phyloP scores from a whole-genome alignment of 1,284 basidiomycete species.

The Golubevia sp. region DNA sequence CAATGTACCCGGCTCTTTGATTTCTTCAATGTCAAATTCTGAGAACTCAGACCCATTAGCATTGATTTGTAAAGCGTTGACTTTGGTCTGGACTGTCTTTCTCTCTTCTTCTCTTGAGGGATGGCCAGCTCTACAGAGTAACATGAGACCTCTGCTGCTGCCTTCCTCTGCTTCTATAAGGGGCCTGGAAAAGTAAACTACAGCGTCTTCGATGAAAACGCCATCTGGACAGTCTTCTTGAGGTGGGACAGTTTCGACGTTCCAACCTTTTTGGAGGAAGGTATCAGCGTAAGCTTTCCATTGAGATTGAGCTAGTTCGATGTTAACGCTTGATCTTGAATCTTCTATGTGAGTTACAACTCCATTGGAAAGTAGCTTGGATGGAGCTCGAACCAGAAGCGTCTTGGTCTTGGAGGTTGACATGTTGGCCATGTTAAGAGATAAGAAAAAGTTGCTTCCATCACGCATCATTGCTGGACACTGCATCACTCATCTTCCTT shows the following conservation, averaged over 20 bases:
- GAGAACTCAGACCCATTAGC: background rate
- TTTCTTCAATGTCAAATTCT: background rate
- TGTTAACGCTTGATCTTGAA: constrained; percentile 1
- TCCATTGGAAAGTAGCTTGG: constrained; percentile 11
- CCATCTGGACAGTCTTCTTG: constrained; percentile 11
- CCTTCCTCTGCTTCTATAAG: background rate
- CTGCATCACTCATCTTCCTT: no score
- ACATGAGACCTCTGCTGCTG: background rate
- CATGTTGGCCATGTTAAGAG: background rate
- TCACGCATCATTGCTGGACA: no score
- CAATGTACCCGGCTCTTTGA: constrained; percentile 14
- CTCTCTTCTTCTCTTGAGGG: constrained; percentile 9
- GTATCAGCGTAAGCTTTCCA: constrained; percentile 11
- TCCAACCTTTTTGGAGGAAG: constrained; percentile 15
- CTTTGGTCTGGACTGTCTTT: background rate
- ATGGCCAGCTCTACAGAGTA: constrained; percentile 12
- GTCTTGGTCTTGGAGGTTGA: constrained; percentile 4
- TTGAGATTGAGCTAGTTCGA: constrained; percentile 8
- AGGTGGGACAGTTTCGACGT: background rate
- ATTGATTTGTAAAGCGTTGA: background rate
- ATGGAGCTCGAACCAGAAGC: constrained; percentile 14
- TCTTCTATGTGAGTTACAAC: constrained; percentile 20
- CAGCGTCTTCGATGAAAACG: constrained; percentile 22
- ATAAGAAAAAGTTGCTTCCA: no score
- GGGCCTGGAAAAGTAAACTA: constrained; percentile 9